Conservation (phyloP, 164 flowering plant genomes). For the Chimonanthus praecox region DNA sequence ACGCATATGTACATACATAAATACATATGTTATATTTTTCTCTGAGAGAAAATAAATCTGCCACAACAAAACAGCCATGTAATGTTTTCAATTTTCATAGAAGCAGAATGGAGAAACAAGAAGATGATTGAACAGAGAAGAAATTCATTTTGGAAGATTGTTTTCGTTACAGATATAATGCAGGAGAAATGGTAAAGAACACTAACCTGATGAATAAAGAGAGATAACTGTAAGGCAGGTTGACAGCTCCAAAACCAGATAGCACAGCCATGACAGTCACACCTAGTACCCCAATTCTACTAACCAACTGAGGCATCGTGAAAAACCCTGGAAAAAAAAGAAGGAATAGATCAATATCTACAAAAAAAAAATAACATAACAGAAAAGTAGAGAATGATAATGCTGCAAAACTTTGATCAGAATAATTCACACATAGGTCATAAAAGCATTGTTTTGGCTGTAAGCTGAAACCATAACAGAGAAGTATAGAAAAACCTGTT, state of each 20-base stretch:
- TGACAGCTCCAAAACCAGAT: constrained; percentile 99
- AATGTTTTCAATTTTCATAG: no score
- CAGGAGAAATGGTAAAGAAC: neutral
- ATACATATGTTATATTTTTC: no score
- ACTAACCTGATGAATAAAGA: constrained; percentile 89
- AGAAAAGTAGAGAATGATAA: neutral
- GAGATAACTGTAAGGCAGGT: constrained; percentile 91
- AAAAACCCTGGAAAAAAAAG: constrained; percentile 60
- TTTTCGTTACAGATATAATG: neutral
- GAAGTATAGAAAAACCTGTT: no score
- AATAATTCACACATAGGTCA: neutral
- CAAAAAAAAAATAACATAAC: neutral
- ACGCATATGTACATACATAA: no score
- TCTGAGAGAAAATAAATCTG: no score
- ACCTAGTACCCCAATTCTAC: constrained; percentile 96
- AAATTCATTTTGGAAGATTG: no score
- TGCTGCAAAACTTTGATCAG: neutral
- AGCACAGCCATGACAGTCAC: constrained; percentile 96
- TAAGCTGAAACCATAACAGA: no score
- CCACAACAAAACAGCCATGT: no score
- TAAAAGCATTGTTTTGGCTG: no score
- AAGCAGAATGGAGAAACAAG: no score
- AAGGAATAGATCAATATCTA: constrained; percentile 5
- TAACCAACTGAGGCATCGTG: constrained; percentile 92
- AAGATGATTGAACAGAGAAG: no score